phyloP scores from a whole-genome alignment of 2,329 filamentous ascomycete genomes.

The Sarocladiaceae sp. region DNA sequence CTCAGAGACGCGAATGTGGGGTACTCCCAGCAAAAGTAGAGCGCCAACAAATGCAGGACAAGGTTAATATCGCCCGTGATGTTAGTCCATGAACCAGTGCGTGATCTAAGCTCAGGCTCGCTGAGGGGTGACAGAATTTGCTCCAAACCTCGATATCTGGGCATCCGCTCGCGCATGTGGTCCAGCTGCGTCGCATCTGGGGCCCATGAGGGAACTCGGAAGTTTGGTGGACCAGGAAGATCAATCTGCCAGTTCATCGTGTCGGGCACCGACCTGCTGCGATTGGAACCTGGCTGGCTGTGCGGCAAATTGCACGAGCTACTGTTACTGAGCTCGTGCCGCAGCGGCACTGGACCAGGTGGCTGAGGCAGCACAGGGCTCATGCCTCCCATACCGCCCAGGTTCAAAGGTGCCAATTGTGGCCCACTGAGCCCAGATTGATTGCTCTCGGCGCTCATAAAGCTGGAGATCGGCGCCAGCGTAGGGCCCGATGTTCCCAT shows the following conservation, averaged over 20 bases:
- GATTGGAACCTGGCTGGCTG: conserved; percentile 39
- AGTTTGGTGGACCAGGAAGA: conserved; percentile 28
- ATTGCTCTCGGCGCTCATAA: conserved; percentile 25
- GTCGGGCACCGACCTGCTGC: conserved; percentile 41
- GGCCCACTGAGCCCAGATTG: conserved; percentile 19
- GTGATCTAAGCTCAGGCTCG: conserved; percentile 35
- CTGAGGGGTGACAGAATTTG: conserved; percentile 42
- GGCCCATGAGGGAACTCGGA: conserved; percentile 43
- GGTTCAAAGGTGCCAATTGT: conserved; percentile 5
- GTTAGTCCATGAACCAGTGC: conserved; percentile 49
- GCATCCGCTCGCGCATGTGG: conserved; percentile 23
- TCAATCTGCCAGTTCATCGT: conserved; percentile 39
- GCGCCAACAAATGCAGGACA: conserved; percentile 55
- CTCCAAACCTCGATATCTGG: conserved; percentile 35
- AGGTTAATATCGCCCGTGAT: conserved; percentile 52
- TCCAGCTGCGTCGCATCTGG: conserved; percentile 32
- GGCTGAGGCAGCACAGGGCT: conserved; percentile 3
- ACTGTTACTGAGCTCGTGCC: conserved; percentile 34
- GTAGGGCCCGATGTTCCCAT: conserved; percentile 8
- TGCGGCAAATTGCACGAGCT: conserved; percentile 43
- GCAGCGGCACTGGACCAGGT: conserved; percentile 10
- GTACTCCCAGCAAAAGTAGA: conserved; percentile 73
- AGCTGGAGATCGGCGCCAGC: conserved; percentile 20
- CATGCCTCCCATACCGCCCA: conserved; percentile 12
- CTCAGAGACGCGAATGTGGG: conserved; percentile 68